Percentiles rank a stretch among this genome's conserved stretches.
Evolutionary conservation across 306 rosid species (phyloP).

Genomic region (Quercus glauca): DNA sequence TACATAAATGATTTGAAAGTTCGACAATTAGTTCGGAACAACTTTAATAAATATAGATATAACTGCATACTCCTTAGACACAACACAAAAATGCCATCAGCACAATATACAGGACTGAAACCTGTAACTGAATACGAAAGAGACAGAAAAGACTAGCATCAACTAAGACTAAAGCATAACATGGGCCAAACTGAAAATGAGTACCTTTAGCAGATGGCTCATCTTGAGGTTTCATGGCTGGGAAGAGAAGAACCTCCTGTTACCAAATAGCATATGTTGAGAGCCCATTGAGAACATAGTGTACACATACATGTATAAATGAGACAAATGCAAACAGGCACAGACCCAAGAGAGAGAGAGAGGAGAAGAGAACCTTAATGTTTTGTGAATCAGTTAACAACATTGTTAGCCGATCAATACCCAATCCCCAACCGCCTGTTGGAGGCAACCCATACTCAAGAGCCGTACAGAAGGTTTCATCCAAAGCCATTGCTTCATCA

Average conservation of each 20-base stretch:
- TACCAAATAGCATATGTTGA: conserved; percentile 12
- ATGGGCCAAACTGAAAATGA: background rate
- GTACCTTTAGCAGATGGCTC: conserved; percentile 44
- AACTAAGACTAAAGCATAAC: background rate
- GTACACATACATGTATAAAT: background rate
- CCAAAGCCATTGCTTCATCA: conserved; percentile 93
- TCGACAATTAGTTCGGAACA: no score
- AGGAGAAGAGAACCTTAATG: conserved; percentile 55
- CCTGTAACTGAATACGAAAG: background rate
- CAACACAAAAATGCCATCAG: background rate
- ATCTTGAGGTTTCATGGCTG: conserved; percentile 93
- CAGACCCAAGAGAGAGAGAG: background rate
- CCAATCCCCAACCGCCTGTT: conserved; percentile 97
- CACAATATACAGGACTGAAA: no score
- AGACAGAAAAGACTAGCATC: background rate
- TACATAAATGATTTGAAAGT: no score
- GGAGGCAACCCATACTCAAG: conserved; percentile 98
- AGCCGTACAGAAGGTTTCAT: conserved; percentile 83
- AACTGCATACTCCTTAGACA: no score
- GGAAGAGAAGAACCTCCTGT: conserved; percentile 96
- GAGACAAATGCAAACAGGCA: background rate
- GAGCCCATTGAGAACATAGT: background rate
- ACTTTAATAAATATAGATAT: no score
- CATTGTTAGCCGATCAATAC: conserved; percentile 86
- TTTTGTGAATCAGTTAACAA: conserved; percentile 81